Percentiles rank a stretch among this genome's conserved stretches.
phyloP scores from a whole-genome alignment of 768 basidiomycete species.

The Podaxis rugospora region DNA sequence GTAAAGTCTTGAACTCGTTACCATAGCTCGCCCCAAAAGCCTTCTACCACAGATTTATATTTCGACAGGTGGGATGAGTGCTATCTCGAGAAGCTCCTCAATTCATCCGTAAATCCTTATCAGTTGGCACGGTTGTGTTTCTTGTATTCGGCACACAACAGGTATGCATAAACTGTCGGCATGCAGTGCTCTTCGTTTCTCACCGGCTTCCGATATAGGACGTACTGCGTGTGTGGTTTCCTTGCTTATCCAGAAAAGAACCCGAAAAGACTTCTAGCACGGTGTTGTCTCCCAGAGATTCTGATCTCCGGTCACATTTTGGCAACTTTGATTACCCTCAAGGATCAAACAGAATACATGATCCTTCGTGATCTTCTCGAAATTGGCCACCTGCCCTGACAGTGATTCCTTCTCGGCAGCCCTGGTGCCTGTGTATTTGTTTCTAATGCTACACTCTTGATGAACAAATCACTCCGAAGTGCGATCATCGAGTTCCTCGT shows the following conservation, averaged over 20 bases:
- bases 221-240: background rate
- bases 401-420: background rate
- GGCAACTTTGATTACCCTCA: background rate
- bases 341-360: no score
- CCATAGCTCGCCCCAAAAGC: conserved; percentile 17
- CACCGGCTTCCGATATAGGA: background rate
- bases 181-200: background rate
- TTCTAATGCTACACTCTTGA: no score
- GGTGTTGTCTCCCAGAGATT: background rate
- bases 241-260: background rate
- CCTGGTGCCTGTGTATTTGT: no score
- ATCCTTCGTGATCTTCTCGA: no score
- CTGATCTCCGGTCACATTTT: background rate
- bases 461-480: no score
- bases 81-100: background rate
- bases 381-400: background rate
- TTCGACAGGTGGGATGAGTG: conserved; percentile 23
- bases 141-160: conserved; percentile 28
- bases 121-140: conserved; percentile 31
- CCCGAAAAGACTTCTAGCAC: no score
- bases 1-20: conserved; percentile 23
- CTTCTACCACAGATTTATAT: conserved; percentile 28
- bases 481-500: no score
- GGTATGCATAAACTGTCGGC: background rate
- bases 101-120: background rate